These are phyloP conservation scores for Nakaseomyces nivariensis DNA, from an alignment of 1,139 yeast genomes.

Conservation along the genomic window DNA sequence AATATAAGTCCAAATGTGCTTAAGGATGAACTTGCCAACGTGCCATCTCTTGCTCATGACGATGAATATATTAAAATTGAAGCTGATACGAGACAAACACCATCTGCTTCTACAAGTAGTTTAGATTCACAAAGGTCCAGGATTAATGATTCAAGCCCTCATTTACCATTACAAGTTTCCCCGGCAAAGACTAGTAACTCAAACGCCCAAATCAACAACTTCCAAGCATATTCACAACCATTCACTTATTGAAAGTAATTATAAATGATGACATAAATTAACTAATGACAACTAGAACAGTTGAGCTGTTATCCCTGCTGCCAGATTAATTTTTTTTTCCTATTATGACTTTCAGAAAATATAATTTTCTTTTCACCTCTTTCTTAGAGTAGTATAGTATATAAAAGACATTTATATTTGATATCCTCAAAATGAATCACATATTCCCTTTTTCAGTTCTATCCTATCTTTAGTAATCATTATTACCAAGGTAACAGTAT, in stretches of 20 bases:
- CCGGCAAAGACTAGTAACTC: conserved; percentile 16
- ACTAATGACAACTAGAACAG: too few relatives aligned
- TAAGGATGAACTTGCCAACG: background rate
- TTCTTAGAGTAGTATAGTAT: too few relatives aligned
- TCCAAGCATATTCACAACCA: conserved; percentile 27
- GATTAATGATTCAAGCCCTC: conserved; percentile 6
- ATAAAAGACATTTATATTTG: too few relatives aligned
- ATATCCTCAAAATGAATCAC: background rate
- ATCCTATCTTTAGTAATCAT: too few relatives aligned
- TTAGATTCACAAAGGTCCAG: conserved; percentile 2
- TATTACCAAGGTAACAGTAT: too few relatives aligned
- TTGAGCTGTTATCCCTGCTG: too few relatives aligned
- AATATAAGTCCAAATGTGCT: background rate
- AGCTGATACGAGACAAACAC: background rate
- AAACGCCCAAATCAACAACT: conserved; percentile 18
- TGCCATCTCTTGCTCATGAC: background rate
- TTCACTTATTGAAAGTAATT: conserved; percentile 8
- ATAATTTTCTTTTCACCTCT: too few relatives aligned
- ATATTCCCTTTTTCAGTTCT: background rate
- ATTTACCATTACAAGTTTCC: conserved; percentile 15
- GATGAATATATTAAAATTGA: background rate
- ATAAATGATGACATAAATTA: too few relatives aligned
- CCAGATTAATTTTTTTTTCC: too few relatives aligned
- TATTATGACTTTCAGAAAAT: too few relatives aligned
- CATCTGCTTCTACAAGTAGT: background rate